These are phyloP conservation scores for Umbelopsis vinacea DNA, from an alignment of 192 early-diverging fungal species.

Conservation along the genomic window DNA sequence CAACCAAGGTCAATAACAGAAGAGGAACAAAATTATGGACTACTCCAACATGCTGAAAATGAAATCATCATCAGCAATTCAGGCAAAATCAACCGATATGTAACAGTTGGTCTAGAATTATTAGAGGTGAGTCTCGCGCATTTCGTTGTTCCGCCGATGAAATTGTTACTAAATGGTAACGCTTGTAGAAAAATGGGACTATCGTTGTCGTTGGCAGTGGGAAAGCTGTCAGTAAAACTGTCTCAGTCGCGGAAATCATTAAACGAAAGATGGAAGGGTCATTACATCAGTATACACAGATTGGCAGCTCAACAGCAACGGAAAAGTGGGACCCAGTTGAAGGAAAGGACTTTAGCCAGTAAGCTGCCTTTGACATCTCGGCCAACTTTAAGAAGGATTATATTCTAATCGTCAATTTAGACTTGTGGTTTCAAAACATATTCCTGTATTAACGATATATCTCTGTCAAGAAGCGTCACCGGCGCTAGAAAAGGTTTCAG, in stretches of 20 bases:
- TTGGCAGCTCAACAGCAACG: slow-evolving; percentile 39
- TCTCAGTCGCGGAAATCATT: slow-evolving; percentile 69
- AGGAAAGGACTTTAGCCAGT: slow-evolving; percentile 32
- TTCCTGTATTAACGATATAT: slow-evolving; percentile 17
- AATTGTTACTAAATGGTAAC: neutral
- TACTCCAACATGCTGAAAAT: slow-evolving; percentile 30
- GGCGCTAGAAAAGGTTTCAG: slow-evolving; percentile 12
- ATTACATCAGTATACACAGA: slow-evolving; percentile 59
- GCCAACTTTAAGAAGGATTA: no score
- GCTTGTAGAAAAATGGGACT: neutral
- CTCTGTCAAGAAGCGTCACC: slow-evolving; percentile 15
- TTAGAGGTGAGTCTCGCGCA: slow-evolving; percentile 25
- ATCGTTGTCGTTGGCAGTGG: slow-evolving; percentile 48
- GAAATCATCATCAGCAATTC: slow-evolving; percentile 31
- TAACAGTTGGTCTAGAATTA: slow-evolving; percentile 26
- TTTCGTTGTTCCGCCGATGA: neutral
- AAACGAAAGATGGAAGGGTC: slow-evolving; percentile 59
- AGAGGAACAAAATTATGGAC: neutral
- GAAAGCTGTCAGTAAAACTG: slow-evolving; percentile 60
- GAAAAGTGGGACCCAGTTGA: slow-evolving; percentile 39
- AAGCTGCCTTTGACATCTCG: neutral
- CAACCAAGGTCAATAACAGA: slow-evolving; percentile 14
- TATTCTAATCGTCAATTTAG: neutral
- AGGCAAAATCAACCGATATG: slow-evolving; percentile 28
- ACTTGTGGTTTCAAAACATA: slow-evolving; percentile 1